Percentiles rank a stretch among this genome's conserved stretches.
phyloP scores from a whole-genome alignment of 129 eudicot genomes.

The Oenanthe sinensis region DNA sequence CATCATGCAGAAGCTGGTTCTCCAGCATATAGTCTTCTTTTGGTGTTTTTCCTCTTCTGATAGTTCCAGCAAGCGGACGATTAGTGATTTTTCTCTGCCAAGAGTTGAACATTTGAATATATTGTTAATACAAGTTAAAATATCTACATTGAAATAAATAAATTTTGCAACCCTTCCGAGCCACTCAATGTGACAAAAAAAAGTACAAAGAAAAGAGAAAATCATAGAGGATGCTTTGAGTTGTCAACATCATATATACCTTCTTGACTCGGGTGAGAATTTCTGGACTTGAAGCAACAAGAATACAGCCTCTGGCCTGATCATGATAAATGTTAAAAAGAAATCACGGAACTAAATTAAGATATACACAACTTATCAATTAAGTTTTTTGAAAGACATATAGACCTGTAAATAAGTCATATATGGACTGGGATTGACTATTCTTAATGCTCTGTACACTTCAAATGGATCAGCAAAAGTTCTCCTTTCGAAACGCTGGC shows the following conservation, averaged over 20 bases:
- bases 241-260: constrained; percentile 23
- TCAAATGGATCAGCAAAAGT: constrained; percentile 99
- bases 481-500: constrained; percentile 92
- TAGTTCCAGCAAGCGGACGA: constrained; percentile 95
- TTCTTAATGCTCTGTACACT: constrained; percentile 89
- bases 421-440: constrained; percentile 98
- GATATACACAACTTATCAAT: neutral
- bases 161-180: neutral
- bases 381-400: constrained; percentile 9
- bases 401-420: constrained; percentile 90
- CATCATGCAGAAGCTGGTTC: constrained; percentile 78
- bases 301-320: constrained; percentile 93
- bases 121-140: neutral
- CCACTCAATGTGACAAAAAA: neutral
- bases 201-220: neutral
- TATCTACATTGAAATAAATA: neutral
- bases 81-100: constrained; percentile 75
- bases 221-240: neutral
- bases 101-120: constrained; percentile 9
- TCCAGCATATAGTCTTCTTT: constrained; percentile 89
- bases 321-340: constrained; percentile 4
- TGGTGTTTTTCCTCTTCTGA: constrained; percentile 90
- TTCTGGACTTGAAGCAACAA: constrained; percentile 99
- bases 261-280: constrained; percentile 94
- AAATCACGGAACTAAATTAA: constrained; percentile 1